A percentile compares a stretch with the other conserved stretches of the same genome.
phyloP scores from a whole-genome alignment of 345 rosid genomes.

The Rhodamnia rubescens region DNA sequence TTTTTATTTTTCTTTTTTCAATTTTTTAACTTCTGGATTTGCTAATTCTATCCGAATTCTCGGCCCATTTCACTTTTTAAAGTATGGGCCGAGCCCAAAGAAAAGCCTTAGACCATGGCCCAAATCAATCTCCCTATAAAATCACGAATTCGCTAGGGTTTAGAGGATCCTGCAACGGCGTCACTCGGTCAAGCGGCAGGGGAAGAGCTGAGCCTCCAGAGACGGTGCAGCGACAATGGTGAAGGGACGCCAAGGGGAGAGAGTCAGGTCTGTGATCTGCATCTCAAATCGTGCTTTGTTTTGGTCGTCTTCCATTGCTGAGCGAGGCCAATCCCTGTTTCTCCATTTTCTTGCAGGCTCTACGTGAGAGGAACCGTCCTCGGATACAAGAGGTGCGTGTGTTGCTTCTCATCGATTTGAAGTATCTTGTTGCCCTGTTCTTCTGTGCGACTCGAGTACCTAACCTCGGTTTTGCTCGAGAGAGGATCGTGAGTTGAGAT shows the following conservation, averaged over 20 bases:
- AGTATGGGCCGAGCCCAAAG: background rate
- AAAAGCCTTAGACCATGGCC: background rate
- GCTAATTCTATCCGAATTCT: background rate
- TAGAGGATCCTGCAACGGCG: background rate
- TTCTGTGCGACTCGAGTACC: no score
- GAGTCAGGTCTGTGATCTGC: constrained; percentile 48
- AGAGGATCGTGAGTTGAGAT: background rate
- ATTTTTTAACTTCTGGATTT: background rate
- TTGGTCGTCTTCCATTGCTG: background rate
- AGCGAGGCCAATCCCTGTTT: background rate
- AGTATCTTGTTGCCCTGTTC: background rate
- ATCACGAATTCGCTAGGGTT: background rate
- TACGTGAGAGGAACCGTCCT: constrained; percentile 78
- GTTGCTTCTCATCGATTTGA: background rate
- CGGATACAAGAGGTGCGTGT: constrained; percentile 68
- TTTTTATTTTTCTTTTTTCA: rapidly evolving
- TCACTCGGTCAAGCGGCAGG: background rate
- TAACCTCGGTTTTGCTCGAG: no score
- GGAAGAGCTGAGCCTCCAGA: background rate
- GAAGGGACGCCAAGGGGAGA: constrained; percentile 95
- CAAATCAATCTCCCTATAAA: background rate
- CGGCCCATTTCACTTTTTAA: background rate
- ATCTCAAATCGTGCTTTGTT: background rate
- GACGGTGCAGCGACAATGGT: constrained; percentile 37
- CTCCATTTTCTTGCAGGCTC: constrained; percentile 33